Evolutionary conservation across 176 grass and related monocot genomes (phyloP), one percentile per base, ranked within the genome.

Genomic region (Aegilops tauschii): DNA sequence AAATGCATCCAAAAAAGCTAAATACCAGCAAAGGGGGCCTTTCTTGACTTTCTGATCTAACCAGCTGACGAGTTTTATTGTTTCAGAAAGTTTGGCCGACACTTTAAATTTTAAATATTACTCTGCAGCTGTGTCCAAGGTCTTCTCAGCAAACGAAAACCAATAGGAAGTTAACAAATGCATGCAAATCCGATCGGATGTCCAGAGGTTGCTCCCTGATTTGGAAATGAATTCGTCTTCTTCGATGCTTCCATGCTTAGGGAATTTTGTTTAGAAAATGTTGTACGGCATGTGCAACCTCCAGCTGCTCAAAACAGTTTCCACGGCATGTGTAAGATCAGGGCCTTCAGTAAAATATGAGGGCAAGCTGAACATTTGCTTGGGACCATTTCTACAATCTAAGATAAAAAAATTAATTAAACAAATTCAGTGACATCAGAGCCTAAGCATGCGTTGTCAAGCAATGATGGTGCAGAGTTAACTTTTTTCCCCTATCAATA

Each of bases 301-400:
- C 31, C 20, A 83, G 42, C 52, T 65, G 12, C 62, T 72, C 29
- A 82, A 52, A 78, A 82, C 3, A 76, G 50, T 61, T 61, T 85
- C 25, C 27, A 32, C 23, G 23, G 23, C 23, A 25, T 25, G 23
- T 25, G 23, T 25, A 25, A 25, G 23, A 25, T 25, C 21, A 63
- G 50, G 10, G 45, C 25, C 47, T 35, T 47, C 45, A 82, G 12
- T 70, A 35, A 58, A 66, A 16, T 54, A 54, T 52, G 35, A 64
- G 20, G 12, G 23, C 13, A 52, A 27, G 1, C 44, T 82, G 12
- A 80, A 8, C 35, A 25, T 61, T 31, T 11, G 3, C 25, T 54
- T 76, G 65, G 71, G 39, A 76, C 58, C 39, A 50, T 58, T 65
- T 64, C 25, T n/a, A 71, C 68, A 71, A 71, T 20, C 23, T 49